Evolutionary conservation across 352 stramenopile genomes (phyloP).

Genomic region (Phytophthora sansomeana): DNA sequence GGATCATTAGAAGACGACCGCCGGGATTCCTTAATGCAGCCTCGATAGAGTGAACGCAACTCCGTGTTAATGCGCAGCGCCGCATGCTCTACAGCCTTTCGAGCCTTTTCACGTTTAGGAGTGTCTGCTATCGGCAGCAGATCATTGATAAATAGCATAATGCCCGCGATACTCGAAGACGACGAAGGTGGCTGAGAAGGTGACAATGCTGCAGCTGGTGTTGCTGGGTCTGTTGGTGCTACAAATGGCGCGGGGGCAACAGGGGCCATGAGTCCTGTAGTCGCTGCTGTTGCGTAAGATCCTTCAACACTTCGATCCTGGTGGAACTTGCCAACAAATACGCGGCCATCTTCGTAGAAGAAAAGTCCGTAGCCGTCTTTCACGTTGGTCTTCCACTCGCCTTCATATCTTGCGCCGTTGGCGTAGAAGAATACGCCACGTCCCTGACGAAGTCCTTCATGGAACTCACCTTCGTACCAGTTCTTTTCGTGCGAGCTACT

Average conservation of each 20-base stretch:
- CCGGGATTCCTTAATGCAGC: constrained; percentile 47
- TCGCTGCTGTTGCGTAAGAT: constrained; percentile 31
- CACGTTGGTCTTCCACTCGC: constrained; percentile 82
- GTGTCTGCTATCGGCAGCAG: constrained; percentile 39
- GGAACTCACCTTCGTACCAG: constrained; percentile 89
- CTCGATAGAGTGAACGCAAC: constrained; percentile 63
- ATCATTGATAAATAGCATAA: constrained; percentile 69
- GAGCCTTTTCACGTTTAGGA: constrained; percentile 46
- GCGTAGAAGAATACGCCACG: constrained; percentile 87
- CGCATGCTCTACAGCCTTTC: constrained; percentile 57
- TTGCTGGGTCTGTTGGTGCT: constrained; percentile 1
- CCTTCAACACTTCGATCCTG: constrained; percentile 57
- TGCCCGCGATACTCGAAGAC: constrained; percentile 21
- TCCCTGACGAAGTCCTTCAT: constrained; percentile 67
- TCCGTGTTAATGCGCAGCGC: constrained; percentile 72
- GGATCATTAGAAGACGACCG: constrained; percentile 15
- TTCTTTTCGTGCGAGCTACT: constrained; percentile 61
- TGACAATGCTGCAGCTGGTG: constrained; percentile 6
- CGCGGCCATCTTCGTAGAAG: constrained; percentile 73
- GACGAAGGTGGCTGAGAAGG: constrained; percentile 14
- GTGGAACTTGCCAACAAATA: constrained; percentile 56
- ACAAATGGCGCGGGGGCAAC: neutral
- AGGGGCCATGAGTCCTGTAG: neutral
- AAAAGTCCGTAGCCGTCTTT: constrained; percentile 82
- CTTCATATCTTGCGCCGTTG: constrained; percentile 86